Evolutionary conservation across 371 early-diverging fungal species (phyloP), one percentile per base, ranked within the genome.

Genomic region (Mortierella sp.): DNA sequence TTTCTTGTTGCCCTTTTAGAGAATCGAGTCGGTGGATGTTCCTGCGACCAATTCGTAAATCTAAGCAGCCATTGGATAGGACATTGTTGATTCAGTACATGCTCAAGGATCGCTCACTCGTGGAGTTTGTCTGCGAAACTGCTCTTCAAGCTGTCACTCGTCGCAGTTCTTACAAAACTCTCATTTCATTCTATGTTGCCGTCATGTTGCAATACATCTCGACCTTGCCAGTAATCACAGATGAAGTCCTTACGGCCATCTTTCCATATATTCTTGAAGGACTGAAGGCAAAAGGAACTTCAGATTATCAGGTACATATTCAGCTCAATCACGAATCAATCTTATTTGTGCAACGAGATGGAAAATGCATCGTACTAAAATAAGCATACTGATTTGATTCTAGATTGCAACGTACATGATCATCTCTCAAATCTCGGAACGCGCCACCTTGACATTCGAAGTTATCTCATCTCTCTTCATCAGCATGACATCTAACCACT

Each of bases 151-250:
- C 83, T 4, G 86, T 85, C 33, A 60, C 72, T 21, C 67, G 83
- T 43, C 73, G 79, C 2, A 85, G 86, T 9, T 83, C 86, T 11
- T 88, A 84, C 86, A 85, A 87, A 50, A 90, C 90, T 0, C 74
- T 93, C 28, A 86, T 88, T 64, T 87, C 93, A 0, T 94, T 94
- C 70, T 93, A 91, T 73, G 87, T 90, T 24, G 90, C 90, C 22
- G 86, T 89, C 9, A 65, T 93, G 81, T 85, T 90, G 40, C 88
- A 90, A 58, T 93, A 87, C 67, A 82, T 93, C 61, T 84, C 87
- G n/a, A 48, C 85, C 3, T 52, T 87, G 9, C 80, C 86, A 16
- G 63, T 80, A 8, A 77, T 94, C 55, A 85, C 85, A 6, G 88
- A 89, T 33, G 84, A 85, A 47, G 69, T 70, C 32, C 61, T 89